Conservation (phyloP, 2,329 filamentous ascomycete species). For the Sarocladium kiliense region DNA sequence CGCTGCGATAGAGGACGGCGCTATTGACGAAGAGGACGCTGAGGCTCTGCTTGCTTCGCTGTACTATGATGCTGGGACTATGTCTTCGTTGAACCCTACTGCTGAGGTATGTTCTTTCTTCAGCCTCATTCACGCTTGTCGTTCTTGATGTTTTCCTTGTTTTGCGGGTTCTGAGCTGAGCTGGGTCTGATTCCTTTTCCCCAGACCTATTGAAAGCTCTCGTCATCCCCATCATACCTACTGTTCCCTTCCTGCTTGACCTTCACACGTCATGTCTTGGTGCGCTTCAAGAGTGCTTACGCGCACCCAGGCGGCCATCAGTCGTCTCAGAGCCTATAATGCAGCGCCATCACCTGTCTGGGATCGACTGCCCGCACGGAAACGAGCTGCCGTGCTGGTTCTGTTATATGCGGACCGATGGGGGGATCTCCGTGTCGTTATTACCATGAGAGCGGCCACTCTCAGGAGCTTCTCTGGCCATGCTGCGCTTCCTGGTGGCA, state of each 20-base stretch:
- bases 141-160: neutral
- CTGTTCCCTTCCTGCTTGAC: neutral
- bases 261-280: slow-evolving; percentile 5
- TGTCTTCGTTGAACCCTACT: slow-evolving; percentile 50
- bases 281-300: slow-evolving; percentile 11
- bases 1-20: slow-evolving; percentile 13
- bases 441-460: slow-evolving; percentile 62
- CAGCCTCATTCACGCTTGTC: neutral
- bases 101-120: slow-evolving; percentile 43
- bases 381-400: slow-evolving; percentile 81
- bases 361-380: slow-evolving; percentile 55
- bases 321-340: slow-evolving; percentile 55
- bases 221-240: too few species aligned
- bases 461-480: slow-evolving; percentile 73
- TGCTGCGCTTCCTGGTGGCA: slow-evolving; percentile 80
- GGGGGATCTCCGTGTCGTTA: slow-evolving; percentile 70
- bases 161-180: neutral
- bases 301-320: slow-evolving; percentile 47
- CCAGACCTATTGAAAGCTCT: slow-evolving; percentile 1
- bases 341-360: slow-evolving; percentile 57
- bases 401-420: slow-evolving; percentile 79
- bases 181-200: neutral
- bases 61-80: slow-evolving; percentile 54
- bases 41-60: slow-evolving; percentile 29
- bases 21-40: slow-evolving; percentile 22